A percentile compares a stretch with the other conserved stretches of the same genome.
Conservation (phyloP, 345 rosid genomes). For the Brassica carinata region DNA sequence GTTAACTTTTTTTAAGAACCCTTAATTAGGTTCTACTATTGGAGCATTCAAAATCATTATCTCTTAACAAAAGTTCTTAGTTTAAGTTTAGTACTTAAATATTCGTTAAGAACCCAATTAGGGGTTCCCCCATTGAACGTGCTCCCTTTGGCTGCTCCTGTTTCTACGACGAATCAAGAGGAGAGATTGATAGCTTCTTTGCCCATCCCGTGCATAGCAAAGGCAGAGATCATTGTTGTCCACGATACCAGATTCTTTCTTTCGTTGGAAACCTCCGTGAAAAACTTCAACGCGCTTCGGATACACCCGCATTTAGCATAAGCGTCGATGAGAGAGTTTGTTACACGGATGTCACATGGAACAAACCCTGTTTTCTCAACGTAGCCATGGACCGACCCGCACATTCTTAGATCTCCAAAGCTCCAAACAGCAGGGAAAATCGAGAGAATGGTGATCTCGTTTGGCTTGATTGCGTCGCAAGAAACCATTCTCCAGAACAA, state of each 20-base stretch:
- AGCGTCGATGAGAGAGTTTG: conserved; percentile 63
- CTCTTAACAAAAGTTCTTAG: no score
- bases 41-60: no score
- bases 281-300: conserved; percentile 53
- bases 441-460: conserved; percentile 67
- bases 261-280: conserved; percentile 47
- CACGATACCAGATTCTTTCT: conserved; percentile 72
- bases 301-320: conserved; percentile 85
- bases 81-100: no score
- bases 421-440: conserved; percentile 65
- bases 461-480: conserved; percentile 52
- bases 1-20: no score
- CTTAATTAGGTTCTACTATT: no score
- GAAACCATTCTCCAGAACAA: conserved; percentile 66
- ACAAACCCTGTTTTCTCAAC: conserved; percentile 61
- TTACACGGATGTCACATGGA: conserved; percentile 59
- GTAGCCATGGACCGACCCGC: conserved; percentile 63
- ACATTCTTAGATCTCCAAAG: conserved; percentile 50
- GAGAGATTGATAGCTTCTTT: conserved; percentile 54
- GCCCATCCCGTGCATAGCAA: conserved; percentile 86
- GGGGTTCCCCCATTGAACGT: no score
- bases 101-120: no score
- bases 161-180: no score
- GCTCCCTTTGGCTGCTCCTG: no score
- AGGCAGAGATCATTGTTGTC: conserved; percentile 76